These are phyloP conservation scores for Suillus ampliporus DNA, from an alignment of 768 basidiomycete genomes.

Conservation along the genomic window DNA sequence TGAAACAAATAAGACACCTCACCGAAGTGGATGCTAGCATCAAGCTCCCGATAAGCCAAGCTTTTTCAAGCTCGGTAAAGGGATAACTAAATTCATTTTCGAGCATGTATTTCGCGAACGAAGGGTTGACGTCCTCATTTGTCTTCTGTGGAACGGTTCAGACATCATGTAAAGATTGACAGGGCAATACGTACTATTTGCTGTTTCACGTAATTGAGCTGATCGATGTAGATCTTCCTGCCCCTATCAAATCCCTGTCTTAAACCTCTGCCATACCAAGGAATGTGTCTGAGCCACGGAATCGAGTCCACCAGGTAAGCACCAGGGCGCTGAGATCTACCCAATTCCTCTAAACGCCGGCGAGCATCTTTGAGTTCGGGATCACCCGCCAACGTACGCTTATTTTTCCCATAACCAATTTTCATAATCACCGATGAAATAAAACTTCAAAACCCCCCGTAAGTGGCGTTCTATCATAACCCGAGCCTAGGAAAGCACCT, in stretches of 20 bases:
- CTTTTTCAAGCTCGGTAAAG: conserved; percentile 53
- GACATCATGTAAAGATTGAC: no score
- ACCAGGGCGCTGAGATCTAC: conserved; percentile 32
- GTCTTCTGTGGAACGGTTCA: no score
- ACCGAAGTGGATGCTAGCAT: conserved; percentile 63
- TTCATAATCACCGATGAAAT: conserved; percentile 15
- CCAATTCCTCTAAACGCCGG: conserved; percentile 25
- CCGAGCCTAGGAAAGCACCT: conserved; percentile 24
- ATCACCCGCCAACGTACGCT: conserved; percentile 9
- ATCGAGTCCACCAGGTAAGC: conserved; percentile 40
- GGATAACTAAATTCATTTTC: conserved; percentile 53
- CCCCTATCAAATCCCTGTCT: conserved; percentile 56
- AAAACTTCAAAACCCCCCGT: conserved; percentile 23
- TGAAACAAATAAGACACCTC: not conserved
- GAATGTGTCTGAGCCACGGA: conserved; percentile 49
- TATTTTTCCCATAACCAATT: conserved; percentile 17
- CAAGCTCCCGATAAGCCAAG: conserved; percentile 61
- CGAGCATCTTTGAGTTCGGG: conserved; percentile 24
- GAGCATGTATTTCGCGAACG: conserved; percentile 58
- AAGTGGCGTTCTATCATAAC: conserved; percentile 24
- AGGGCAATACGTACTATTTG: conserved; percentile 40
- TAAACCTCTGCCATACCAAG: conserved; percentile 64
- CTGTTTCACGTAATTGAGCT: conserved; percentile 47
- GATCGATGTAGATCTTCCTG: conserved; percentile 50
- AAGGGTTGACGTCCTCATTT: conserved; percentile 4